Percentiles rank a stretch among this genome's conserved stretches.
Evolutionary conservation across 1,284 basidiomycete species (phyloP).

Genomic region (Anthracocystis walkeri): DNA sequence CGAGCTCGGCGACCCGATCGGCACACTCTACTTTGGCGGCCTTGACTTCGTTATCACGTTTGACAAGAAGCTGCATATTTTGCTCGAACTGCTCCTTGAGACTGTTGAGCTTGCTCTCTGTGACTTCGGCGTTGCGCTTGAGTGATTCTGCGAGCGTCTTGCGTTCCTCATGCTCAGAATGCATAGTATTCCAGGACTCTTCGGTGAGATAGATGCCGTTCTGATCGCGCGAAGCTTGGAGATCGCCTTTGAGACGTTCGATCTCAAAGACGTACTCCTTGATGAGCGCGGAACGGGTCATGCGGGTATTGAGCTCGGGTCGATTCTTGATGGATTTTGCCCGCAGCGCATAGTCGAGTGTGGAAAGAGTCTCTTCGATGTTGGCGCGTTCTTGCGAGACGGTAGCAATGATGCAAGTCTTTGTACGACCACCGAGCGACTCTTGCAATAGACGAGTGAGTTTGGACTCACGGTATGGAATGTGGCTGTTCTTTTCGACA

Average conservation of each 20-base stretch:
- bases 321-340: constrained; percentile 97
- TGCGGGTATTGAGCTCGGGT: constrained; percentile 93
- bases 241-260: constrained; percentile 89
- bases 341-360: constrained; percentile 94
- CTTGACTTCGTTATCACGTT: constrained; percentile 60
- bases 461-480: constrained; percentile 88
- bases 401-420: constrained; percentile 98
- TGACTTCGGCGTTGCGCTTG: constrained; percentile 60
- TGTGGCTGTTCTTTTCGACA: constrained; percentile 87
- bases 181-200: constrained; percentile 60
- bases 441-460: constrained; percentile 97
- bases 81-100: constrained; percentile 68
- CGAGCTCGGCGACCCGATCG: constrained; percentile 49
- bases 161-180: constrained; percentile 56
- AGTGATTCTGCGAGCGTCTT: constrained; percentile 55
- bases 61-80: constrained; percentile 64
- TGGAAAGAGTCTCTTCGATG: constrained; percentile 96
- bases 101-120: constrained; percentile 60
- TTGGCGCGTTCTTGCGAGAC: constrained; percentile 73
- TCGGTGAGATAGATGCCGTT: constrained; percentile 64
- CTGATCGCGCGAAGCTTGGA: constrained; percentile 73
- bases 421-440: constrained; percentile 96
- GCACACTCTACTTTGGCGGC: constrained; percentile 52
- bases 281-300: constrained; percentile 90
- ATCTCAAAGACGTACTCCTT: constrained; percentile 97